Evolutionary conservation across 148 eudicot species (phyloP).

Genomic region (Arctostaphylos glauca): DNA sequence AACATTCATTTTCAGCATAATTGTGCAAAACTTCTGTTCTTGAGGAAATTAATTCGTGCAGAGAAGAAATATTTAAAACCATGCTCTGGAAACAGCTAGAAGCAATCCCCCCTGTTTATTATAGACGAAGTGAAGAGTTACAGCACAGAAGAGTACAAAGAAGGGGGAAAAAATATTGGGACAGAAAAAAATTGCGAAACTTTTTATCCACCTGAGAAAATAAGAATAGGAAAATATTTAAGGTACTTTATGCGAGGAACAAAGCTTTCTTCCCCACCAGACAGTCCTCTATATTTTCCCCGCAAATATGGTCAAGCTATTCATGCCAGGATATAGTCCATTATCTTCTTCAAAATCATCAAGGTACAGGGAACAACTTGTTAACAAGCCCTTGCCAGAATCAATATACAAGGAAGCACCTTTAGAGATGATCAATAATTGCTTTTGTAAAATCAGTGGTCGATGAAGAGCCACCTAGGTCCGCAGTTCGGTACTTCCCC

Average conservation of each 20-base stretch:
- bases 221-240: not conserved
- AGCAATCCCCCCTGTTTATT: not conserved
- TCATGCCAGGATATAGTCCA: not conserved
- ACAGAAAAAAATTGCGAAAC: not conserved
- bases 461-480: slow-evolving; percentile 80
- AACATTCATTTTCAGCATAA: not conserved
- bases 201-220: not conserved
- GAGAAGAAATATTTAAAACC: not conserved
- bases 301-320: not conserved
- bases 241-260: not conserved
- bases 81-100: not conserved
- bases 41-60: not conserved
- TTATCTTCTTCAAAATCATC: slow-evolving; percentile 5
- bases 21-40: not conserved
- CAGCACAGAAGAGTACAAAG: not conserved
- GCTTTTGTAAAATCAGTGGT: slow-evolving; percentile 84
- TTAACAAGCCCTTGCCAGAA: not conserved
- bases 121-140: not conserved
- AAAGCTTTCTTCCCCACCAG: not conserved
- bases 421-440: slow-evolving; percentile 71
- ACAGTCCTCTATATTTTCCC: not conserved
- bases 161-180: not conserved
- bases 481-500: slow-evolving; percentile 82
- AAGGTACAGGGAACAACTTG: slow-evolving; percentile 20
- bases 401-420: not conserved